These are phyloP conservation scores for Xerocomus potaroensis DNA, from an alignment of 768 basidiomycete genomes.

Conservation along the genomic window DNA sequence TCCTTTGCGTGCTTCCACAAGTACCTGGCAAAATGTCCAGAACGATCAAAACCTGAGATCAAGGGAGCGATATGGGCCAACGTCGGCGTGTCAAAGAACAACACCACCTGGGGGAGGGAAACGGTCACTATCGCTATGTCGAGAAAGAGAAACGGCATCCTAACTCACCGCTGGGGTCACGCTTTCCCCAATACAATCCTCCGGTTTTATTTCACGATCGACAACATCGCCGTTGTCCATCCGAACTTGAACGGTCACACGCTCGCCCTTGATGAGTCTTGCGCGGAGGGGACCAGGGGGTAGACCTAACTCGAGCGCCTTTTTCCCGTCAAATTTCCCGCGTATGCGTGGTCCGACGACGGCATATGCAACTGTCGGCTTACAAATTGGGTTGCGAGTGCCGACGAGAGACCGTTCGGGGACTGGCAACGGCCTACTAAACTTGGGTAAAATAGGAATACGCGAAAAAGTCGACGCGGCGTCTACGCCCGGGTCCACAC, in stretches of 20 bases:
- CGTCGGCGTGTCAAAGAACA: conserved; percentile 72
- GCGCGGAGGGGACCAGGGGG: conserved; percentile 55
- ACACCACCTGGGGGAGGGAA: conserved; percentile 58
- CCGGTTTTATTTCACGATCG: conserved; percentile 50
- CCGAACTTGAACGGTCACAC: conserved; percentile 51
- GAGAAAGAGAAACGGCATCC: neutral
- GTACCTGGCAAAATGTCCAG: conserved; percentile 46
- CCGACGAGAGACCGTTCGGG: conserved; percentile 21
- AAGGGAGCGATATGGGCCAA: conserved; percentile 52
- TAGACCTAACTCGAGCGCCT: conserved; percentile 62
- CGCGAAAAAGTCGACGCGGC: conserved; percentile 7
- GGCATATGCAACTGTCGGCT: conserved; percentile 46
- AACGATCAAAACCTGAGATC: conserved; percentile 42
- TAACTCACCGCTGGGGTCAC: conserved; percentile 45
- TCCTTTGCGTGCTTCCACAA: conserved; percentile 40
- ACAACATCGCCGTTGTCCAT: conserved; percentile 40
- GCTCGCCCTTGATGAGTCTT: conserved; percentile 59
- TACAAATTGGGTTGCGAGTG: conserved; percentile 11
- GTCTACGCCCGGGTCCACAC: neutral
- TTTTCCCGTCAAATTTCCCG: conserved; percentile 68
- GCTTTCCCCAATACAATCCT: conserved; percentile 55
- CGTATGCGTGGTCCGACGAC: conserved; percentile 50
- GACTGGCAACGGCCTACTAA: conserved; percentile 17
- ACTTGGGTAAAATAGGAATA: conserved; percentile 13
- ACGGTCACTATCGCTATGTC: neutral